A percentile compares a stretch with the other conserved stretches of the same genome.
These are phyloP conservation scores for Verticillium nonalfalfae DNA, from an alignment of 2,329 filamentous ascomycete genomes.

Conservation along the genomic window DNA sequence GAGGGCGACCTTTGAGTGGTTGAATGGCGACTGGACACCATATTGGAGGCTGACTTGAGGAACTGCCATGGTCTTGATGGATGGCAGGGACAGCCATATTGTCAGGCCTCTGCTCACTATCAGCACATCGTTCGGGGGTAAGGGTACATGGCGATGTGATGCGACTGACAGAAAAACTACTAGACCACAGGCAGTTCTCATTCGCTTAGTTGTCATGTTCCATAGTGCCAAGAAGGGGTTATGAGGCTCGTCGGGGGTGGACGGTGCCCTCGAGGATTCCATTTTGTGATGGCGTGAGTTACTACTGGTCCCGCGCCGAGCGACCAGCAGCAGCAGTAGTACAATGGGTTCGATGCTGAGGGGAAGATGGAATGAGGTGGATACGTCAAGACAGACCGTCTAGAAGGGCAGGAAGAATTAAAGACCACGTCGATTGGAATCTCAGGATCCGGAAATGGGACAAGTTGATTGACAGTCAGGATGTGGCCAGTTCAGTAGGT, in stretches of 20 bases:
- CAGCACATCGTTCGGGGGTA: background rate
- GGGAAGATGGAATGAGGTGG: background rate
- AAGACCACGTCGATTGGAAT: too few relatives aligned
- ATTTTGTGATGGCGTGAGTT: background rate
- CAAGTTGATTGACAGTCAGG: too few relatives aligned
- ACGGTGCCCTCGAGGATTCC: background rate
- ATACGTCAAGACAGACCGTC: background rate
- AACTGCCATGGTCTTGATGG: constrained; percentile 14
- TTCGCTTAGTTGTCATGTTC: constrained; percentile 25
- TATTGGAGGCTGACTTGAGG: constrained; percentile 26
- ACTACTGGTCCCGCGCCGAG: too few relatives aligned
- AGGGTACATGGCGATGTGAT: background rate
- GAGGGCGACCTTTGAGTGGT: constrained; percentile 46
- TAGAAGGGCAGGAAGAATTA: too few relatives aligned
- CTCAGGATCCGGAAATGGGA: too few relatives aligned
- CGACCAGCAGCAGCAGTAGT: too few relatives aligned
- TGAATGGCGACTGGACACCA: constrained; percentile 27
- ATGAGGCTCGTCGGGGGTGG: background rate
- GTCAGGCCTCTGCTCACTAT: constrained; percentile 6
- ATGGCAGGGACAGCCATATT: constrained; percentile 14
- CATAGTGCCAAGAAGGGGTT: constrained; percentile 16
- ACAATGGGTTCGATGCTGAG: background rate
- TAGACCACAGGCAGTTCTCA: constrained; percentile 20
- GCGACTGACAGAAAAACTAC: constrained; percentile 23
- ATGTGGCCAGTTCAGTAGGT: background rate